A percentile compares a stretch with the other conserved stretches of the same genome.
Conservation (phyloP, 108 stramenopile genomes). For the Skeletonema grethae region DNA sequence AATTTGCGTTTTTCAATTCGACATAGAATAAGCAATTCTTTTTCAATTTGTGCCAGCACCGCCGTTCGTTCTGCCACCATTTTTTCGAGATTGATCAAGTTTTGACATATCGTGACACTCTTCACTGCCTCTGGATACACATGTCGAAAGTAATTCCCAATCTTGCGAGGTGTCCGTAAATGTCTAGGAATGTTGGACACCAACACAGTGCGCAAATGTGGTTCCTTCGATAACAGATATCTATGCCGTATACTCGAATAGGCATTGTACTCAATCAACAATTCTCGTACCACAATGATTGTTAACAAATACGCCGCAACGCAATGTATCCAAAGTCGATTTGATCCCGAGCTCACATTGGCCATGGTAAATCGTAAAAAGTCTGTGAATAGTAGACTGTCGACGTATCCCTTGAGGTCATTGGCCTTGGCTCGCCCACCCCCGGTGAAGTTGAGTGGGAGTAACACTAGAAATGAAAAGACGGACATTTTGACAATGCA, state of each 20-base stretch:
- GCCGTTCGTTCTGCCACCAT: constrained; percentile 65
- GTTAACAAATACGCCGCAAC: constrained; percentile 86
- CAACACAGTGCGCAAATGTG: constrained; percentile 85
- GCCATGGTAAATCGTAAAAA: constrained; percentile 91
- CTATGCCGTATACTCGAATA: constrained; percentile 87
- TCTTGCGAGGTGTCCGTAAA: constrained; percentile 75
- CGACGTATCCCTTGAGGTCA: constrained; percentile 76
- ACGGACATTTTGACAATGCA: constrained; percentile 91
- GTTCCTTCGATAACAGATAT: constrained; percentile 81
- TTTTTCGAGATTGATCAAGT: constrained; percentile 68
- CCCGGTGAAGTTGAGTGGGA: constrained; percentile 88
- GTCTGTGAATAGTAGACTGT: constrained; percentile 73
- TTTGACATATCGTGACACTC: constrained; percentile 87
- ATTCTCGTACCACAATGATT: constrained; percentile 77
- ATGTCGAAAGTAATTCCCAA: constrained; percentile 80
- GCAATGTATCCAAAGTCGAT: constrained; percentile 90
- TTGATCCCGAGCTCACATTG: constrained; percentile 71
- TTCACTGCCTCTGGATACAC: constrained; percentile 89
- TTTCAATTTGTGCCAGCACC: constrained; percentile 75
- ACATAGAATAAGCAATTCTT: constrained; percentile 73
- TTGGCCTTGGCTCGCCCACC: constrained; percentile 76
- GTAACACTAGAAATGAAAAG: constrained; percentile 79
- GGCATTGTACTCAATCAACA: constrained; percentile 85
- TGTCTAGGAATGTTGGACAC: constrained; percentile 90
- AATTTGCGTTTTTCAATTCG: constrained; percentile 75